Percentiles rank a stretch among this genome's conserved stretches.
Evolutionary conservation across 768 basidiomycete genomes (phyloP).

Genomic region (Podaxis rugospora): DNA sequence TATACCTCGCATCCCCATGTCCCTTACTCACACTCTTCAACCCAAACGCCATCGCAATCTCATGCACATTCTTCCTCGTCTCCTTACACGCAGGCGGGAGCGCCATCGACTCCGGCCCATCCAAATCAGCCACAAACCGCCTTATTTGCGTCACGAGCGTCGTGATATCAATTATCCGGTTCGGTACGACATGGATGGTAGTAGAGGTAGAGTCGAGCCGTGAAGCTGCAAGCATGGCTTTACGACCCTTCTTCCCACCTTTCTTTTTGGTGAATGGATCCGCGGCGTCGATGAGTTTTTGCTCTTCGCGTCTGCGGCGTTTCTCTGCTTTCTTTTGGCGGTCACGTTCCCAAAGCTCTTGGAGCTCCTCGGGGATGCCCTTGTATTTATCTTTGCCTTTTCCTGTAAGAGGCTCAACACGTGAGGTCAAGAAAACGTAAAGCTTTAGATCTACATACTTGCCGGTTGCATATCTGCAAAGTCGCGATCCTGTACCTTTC

Average conservation of each 20-base stretch:
- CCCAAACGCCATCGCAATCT: slow-evolving; percentile 74
- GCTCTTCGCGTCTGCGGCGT: slow-evolving; percentile 59
- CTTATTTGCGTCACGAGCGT: slow-evolving; percentile 71
- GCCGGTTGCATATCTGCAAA: slow-evolving; percentile 40
- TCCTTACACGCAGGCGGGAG: slow-evolving; percentile 78
- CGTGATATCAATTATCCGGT: slow-evolving; percentile 57
- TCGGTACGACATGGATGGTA: slow-evolving; percentile 34
- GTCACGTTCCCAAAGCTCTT: slow-evolving; percentile 74
- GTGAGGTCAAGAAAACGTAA: background rate
- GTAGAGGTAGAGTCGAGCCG: slow-evolving; percentile 28
- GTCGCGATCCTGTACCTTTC: slow-evolving; percentile 54
- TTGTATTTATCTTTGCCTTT: slow-evolving; percentile 51
- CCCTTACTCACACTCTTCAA: slow-evolving; percentile 79
- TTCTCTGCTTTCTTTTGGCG: slow-evolving; percentile 76
- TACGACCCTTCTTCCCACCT: slow-evolving; percentile 64
- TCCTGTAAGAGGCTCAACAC: slow-evolving; percentile 17
- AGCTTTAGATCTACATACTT: slow-evolving; percentile 36
- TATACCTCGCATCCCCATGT: slow-evolving; percentile 64
- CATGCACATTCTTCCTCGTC: slow-evolving; percentile 70
- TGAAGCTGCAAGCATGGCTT: slow-evolving; percentile 59
- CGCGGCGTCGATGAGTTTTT: slow-evolving; percentile 49
- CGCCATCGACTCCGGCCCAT: slow-evolving; percentile 48
- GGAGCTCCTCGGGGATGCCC: slow-evolving; percentile 52
- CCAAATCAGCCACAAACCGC: slow-evolving; percentile 57
- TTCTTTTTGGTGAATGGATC: slow-evolving; percentile 63